Percentiles rank a stretch among this genome's conserved stretches.
Conservation (phyloP, 768 basidiomycete genomes). For the Termitomyces sp. region DNA sequence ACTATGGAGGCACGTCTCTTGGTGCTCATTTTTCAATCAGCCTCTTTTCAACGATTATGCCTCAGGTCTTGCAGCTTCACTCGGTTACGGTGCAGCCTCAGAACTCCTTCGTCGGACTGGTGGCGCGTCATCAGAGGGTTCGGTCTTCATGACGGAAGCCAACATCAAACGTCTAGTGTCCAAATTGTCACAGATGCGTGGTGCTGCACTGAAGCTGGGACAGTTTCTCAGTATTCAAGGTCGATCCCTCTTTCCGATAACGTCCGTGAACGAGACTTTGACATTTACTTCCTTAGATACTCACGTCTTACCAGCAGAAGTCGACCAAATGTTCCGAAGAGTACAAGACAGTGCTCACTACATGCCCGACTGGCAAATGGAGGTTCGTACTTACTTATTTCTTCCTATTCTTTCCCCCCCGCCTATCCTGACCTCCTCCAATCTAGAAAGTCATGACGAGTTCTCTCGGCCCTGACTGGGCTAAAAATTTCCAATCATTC, state of each 20-base stretch:
- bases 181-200: conserved; percentile 93
- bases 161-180: conserved; percentile 88
- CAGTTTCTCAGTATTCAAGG: conserved; percentile 98
- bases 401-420: background rate
- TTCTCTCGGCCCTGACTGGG: conserved; percentile 80
- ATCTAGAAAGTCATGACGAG: conserved; percentile 61
- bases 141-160: conserved; percentile 85
- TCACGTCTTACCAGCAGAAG: conserved; percentile 79
- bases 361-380: conserved; percentile 99
- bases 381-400: conserved; percentile 51
- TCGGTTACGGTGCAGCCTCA: conserved; percentile 86
- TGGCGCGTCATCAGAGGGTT: conserved; percentile 29
- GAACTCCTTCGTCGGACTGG: conserved; percentile 76
- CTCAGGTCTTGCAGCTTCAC: conserved; percentile 83
- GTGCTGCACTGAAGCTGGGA: conserved; percentile 93
- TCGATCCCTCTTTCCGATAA: conserved; percentile 14
- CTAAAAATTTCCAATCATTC: conserved; percentile 65
- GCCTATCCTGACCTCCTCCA: background rate
- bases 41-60: background rate
- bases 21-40: background rate
- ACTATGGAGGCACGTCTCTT: conserved; percentile 74
- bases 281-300: conserved; percentile 58
- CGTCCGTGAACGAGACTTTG: background rate
- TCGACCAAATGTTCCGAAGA: conserved; percentile 83
- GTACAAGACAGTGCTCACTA: conserved; percentile 97